Evolutionary conservation across 331 rosid species (phyloP), one percentile per base, ranked within the genome.

Genomic region (Malus hybrid): DNA sequence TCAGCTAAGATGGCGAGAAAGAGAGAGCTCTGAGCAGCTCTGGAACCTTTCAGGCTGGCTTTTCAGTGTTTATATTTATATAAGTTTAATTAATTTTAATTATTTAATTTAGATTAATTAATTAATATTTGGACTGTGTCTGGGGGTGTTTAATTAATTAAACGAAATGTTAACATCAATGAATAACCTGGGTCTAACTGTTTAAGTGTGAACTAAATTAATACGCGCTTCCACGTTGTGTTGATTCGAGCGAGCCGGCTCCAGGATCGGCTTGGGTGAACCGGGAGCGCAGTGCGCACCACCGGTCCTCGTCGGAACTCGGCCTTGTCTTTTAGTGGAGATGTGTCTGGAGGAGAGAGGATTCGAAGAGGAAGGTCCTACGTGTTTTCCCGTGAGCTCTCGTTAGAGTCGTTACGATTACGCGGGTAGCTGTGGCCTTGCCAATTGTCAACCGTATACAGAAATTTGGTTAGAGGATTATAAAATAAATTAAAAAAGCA

Each of bases 11-110:
- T n/a, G 7, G 50, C 42, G 64, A 72, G 27, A 44, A 22, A 48
- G 13, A 14, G 13, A 14, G 69, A 74, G 57, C 74, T 48, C n/a
- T 50, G 13, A 32, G 76, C 14, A 62, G 76, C 61, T 60, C 77
- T 60, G 78, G 33, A 73, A 70, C 80, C 80, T 76, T 81, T 22
- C 50, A 36, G 73, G 66, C 75, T 70, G 80, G 77, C 77, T 33
- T 67, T 79, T 73, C 63, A 56, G 74, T 27, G 69, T 75, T 44
- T 75, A 4, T 67, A 50, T 34, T 52, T 76, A 63, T 70, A 69
- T 20, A 33, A 39, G 19, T 55, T 9, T 15, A 2, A 56, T 24
- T 61, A 24, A 5, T 70, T 15, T 50, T 52, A 27, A 14, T 54
- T 29, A 16, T 27, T 70, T 54, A 18, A 28, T 10, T 48, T 27